Evolutionary conservation across 2,329 filamentous ascomycete species (phyloP).

Genomic region (Metarhizium album): DNA sequence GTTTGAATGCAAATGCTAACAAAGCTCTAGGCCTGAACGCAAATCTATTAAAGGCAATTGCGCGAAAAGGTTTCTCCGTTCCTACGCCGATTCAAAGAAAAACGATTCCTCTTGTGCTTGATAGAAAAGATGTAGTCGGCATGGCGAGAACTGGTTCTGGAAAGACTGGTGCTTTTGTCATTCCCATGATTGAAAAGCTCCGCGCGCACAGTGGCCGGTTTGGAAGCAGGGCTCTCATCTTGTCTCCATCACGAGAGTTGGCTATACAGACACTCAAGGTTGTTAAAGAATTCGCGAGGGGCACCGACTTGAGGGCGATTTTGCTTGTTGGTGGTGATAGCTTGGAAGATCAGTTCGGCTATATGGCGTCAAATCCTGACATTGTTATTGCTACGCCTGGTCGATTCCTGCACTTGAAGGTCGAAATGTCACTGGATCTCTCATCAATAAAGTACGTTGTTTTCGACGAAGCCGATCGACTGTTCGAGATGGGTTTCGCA

Average conservation of each 20-base stretch:
- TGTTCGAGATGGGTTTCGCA: slow-evolving; percentile 98
- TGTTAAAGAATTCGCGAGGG: slow-evolving; percentile 83
- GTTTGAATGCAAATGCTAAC: neutral
- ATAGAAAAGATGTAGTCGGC: slow-evolving; percentile 90
- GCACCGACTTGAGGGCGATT: slow-evolving; percentile 84
- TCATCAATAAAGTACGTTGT: slow-evolving; percentile 88
- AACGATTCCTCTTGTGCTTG: slow-evolving; percentile 82
- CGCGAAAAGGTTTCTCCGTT: slow-evolving; percentile 87
- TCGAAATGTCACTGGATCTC: slow-evolving; percentile 90
- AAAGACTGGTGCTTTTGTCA: slow-evolving; percentile 96
- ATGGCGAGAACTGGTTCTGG: slow-evolving; percentile 99
- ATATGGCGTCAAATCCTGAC: slow-evolving; percentile 90
- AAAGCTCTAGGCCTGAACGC: slow-evolving; percentile 54
- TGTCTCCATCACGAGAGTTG: slow-evolving; percentile 89
- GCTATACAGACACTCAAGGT: slow-evolving; percentile 93
- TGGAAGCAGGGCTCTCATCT: slow-evolving; percentile 73
- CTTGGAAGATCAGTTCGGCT: slow-evolving; percentile 85
- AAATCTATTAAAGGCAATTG: slow-evolving; percentile 79
- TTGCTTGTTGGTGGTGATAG: slow-evolving; percentile 91
- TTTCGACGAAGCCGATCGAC: slow-evolving; percentile 91
- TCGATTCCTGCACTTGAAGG: slow-evolving; percentile 90
- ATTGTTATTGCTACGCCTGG: slow-evolving; percentile 96
- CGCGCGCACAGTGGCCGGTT: slow-evolving; percentile 80
- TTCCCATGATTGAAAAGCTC: slow-evolving; percentile 93
- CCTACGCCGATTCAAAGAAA: slow-evolving; percentile 97